Percentiles rank a stretch among this genome's conserved stretches.
phyloP scores from a whole-genome alignment of 495 filamentous ascomycete species.

The Pyrenopolyporus hunteri region DNA sequence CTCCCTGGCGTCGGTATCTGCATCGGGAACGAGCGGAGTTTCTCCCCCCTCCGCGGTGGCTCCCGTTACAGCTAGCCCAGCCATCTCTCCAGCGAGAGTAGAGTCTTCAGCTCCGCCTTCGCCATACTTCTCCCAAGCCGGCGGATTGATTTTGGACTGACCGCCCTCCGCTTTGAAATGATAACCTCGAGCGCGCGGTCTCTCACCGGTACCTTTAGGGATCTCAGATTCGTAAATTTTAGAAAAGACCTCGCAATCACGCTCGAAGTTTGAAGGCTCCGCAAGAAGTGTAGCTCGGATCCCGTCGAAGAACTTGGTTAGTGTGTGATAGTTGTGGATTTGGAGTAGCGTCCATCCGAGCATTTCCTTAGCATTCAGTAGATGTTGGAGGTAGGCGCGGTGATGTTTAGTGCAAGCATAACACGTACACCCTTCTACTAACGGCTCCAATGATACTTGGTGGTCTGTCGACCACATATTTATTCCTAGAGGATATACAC shows the following conservation, averaged over 20 bases:
- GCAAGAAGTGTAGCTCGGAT: constrained; percentile 62
- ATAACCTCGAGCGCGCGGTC: constrained; percentile 85
- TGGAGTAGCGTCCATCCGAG: constrained; percentile 92
- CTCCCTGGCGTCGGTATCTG: constrained; percentile 58
- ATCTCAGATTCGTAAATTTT: constrained; percentile 68
- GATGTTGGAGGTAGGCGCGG: constrained; percentile 83
- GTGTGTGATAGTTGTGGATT: constrained; percentile 80
- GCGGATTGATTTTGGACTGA: constrained; percentile 69
- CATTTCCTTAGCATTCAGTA: constrained; percentile 91
- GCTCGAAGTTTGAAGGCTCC: constrained; percentile 65
- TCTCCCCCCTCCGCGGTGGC: constrained; percentile 28
- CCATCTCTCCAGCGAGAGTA: constrained; percentile 31
- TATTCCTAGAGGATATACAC: constrained; percentile 63
- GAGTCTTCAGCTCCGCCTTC: constrained; percentile 30
- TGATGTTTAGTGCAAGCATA: constrained; percentile 87
- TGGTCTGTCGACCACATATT: constrained; percentile 73
- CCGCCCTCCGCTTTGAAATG: constrained; percentile 75
- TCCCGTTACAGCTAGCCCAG: constrained; percentile 35
- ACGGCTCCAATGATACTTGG: constrained; percentile 62
- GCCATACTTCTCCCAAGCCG: constrained; percentile 61
- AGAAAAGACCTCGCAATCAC: constrained; percentile 61
- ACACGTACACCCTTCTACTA: constrained; percentile 71
- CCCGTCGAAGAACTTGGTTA: constrained; percentile 74
- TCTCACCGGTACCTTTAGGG: constrained; percentile 74
- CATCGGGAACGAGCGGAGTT: constrained; percentile 54